Conservation (phyloP, 805 yeast genomes). For the Kazachstania bromeliacearum region DNA sequence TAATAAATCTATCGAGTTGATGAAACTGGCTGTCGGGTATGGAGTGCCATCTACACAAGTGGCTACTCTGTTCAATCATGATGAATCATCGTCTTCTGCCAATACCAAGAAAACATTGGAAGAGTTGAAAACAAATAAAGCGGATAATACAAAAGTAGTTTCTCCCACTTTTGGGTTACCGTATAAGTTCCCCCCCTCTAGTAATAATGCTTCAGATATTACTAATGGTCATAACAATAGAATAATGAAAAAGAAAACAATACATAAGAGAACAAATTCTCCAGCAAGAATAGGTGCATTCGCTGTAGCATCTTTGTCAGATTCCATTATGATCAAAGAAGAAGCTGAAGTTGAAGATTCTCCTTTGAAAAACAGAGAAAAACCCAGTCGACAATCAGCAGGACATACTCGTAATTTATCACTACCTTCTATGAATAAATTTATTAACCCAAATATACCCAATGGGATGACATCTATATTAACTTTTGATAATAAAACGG, state of each 20-base stretch:
- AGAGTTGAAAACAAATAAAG: background rate
- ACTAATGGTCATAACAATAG: conserved; percentile 9
- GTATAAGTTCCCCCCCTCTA: conserved; percentile 5
- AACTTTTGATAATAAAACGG: conserved; percentile 8
- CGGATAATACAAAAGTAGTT: too few relatives aligned
- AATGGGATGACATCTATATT: conserved; percentile 17
- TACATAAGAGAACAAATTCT: conserved; percentile 39
- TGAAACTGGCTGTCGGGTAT: conserved; percentile 49
- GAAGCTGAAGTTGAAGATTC: conserved; percentile 11
- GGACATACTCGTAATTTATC: conserved; percentile 17
- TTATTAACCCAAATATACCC: conserved; percentile 4
- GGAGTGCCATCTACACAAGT: conserved; percentile 59
- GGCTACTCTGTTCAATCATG: conserved; percentile 41
- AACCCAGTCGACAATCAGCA: background rate
- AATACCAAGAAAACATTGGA: background rate
- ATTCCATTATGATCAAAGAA: conserved; percentile 20
- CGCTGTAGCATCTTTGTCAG: conserved; percentile 47
- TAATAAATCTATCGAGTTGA: conserved; percentile 48
- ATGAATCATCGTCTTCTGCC: conserved; percentile 1
- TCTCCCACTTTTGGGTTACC: conserved; percentile 3
- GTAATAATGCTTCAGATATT: background rate
- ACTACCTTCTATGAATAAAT: conserved; percentile 13
- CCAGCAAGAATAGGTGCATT: conserved; percentile 69
- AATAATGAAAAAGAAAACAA: conserved; percentile 3
- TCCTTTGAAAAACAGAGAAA: background rate